Evolutionary conservation across 176 grass and related monocot genomes (phyloP).

Genomic region (Cenchrus americanus): DNA sequence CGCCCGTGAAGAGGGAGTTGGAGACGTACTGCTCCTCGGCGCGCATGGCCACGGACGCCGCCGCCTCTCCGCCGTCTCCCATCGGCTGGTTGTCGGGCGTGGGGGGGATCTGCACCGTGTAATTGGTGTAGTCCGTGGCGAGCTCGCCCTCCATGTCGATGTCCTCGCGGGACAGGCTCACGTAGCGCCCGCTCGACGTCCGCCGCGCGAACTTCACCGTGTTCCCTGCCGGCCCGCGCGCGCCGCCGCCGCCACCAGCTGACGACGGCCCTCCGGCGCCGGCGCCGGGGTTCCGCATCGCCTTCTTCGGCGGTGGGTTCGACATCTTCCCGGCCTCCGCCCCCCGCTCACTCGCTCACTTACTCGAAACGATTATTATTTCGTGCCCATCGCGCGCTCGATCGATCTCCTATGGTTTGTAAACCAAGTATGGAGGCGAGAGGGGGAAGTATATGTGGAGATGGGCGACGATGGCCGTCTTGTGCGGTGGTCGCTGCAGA

Average conservation of each 20-base stretch:
- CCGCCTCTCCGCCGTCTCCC: slow-evolving; percentile 48
- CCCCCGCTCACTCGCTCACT: no score
- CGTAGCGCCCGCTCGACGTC: slow-evolving; percentile 80
- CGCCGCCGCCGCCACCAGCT: slow-evolving; percentile 24
- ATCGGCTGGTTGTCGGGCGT: slow-evolving; percentile 99
- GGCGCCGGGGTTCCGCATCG: slow-evolving; percentile 39
- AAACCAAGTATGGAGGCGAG: slow-evolving; percentile 25
- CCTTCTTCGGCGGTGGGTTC: slow-evolving; percentile 63
- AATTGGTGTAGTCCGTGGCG: slow-evolving; percentile 82
- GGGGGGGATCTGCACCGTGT: slow-evolving; percentile 94
- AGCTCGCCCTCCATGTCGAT: slow-evolving; percentile 79
- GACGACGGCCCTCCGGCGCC: slow-evolving; percentile 19
- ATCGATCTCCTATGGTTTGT: slow-evolving; percentile 36
- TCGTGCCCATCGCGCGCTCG: not conserved
- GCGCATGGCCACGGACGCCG: slow-evolving; percentile 67
- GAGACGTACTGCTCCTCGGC: slow-evolving; percentile 98
- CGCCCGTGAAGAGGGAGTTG: slow-evolving; percentile 88
- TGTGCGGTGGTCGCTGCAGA: slow-evolving; percentile 16
- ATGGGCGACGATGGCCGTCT: not conserved
- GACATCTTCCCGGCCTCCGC: slow-evolving; percentile 28
- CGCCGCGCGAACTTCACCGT: slow-evolving; percentile 85
- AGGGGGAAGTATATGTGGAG: slow-evolving; percentile 27
- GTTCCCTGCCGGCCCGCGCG: slow-evolving; percentile 36
- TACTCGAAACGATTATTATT: not conserved
- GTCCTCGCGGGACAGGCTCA: slow-evolving; percentile 87